phyloP scores from a whole-genome alignment of 331 rosid genomes.

The Rhamnella rubrinervis region DNA sequence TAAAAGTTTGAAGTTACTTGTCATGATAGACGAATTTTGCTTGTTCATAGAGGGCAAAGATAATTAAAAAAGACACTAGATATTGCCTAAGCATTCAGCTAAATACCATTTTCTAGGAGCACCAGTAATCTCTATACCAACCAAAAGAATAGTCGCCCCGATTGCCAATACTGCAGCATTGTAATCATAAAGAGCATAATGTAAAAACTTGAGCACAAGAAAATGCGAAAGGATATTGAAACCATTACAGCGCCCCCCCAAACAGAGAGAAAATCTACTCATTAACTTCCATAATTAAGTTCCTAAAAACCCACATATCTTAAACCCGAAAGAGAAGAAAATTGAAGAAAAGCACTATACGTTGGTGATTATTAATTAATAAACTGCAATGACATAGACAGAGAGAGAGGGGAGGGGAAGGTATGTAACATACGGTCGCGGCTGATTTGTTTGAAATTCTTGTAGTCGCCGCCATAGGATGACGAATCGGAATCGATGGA shows the following conservation, averaged over 20 bases:
- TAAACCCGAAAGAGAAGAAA: neutral
- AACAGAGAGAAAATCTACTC: neutral
- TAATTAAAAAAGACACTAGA: neutral
- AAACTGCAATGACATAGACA: too few species aligned
- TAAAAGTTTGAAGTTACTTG: neutral
- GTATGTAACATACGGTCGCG: conserved; percentile 65
- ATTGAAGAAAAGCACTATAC: neutral
- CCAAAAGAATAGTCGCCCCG: neutral
- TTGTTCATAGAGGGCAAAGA: neutral
- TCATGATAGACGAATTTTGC: neutral
- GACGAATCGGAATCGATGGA: conserved; percentile 77
- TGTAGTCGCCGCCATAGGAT: conserved; percentile 63
- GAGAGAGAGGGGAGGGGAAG: neutral
- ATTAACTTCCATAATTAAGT: neutral
- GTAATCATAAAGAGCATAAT: neutral
- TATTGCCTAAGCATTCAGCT: neutral
- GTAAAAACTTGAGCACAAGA: neutral
- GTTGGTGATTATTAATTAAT: neutral
- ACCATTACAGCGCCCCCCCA: neutral
- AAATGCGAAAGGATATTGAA: neutral
- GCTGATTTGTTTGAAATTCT: conserved; percentile 72
- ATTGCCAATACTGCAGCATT: neutral
- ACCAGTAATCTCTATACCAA: neutral
- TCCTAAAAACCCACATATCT: neutral
- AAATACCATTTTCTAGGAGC: neutral